These are phyloP conservation scores for Pelargonium australe DNA, from an alignment of 441 rosid species.

Conservation along the genomic window DNA sequence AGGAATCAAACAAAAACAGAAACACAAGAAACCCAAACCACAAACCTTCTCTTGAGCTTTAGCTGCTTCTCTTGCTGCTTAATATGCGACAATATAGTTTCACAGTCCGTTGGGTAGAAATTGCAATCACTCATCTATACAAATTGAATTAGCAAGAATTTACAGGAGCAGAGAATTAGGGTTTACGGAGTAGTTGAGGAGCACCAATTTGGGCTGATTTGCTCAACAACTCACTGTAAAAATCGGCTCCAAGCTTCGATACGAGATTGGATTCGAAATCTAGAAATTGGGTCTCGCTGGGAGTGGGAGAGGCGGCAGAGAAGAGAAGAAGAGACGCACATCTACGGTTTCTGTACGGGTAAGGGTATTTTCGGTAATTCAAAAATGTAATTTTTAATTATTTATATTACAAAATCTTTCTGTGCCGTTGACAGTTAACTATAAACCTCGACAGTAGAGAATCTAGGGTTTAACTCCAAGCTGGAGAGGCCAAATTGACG, in stretches of 20 bases:
- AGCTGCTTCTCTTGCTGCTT: constrained; percentile 41
- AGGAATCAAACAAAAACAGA: neutral
- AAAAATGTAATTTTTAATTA: too few relatives aligned
- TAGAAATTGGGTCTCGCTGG: too few relatives aligned
- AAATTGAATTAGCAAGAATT: neutral
- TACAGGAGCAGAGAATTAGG: neutral
- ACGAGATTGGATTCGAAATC: too few relatives aligned
- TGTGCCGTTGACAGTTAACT: too few relatives aligned
- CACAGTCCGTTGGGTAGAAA: constrained; percentile 26
- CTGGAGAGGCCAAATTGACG: neutral
- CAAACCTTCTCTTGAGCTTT: constrained; percentile 48
- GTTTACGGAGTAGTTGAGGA: neutral
- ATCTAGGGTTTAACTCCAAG: neutral
- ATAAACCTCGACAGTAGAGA: neutral
- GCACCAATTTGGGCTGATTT: too few relatives aligned
- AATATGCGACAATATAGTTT: constrained; percentile 34
- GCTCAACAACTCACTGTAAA: too few relatives aligned
- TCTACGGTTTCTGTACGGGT: too few relatives aligned
- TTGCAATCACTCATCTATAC: neutral
- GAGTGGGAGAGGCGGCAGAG: too few relatives aligned
- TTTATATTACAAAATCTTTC: too few relatives aligned
- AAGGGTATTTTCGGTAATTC: too few relatives aligned
- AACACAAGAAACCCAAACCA: neutral
- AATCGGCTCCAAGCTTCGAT: too few relatives aligned
- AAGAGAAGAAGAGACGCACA: too few relatives aligned